Evolutionary conservation across 805 yeast genomes (phyloP), one percentile per base, ranked within the genome.

Genomic region (Kodamaea hsintzibuensis): DNA sequence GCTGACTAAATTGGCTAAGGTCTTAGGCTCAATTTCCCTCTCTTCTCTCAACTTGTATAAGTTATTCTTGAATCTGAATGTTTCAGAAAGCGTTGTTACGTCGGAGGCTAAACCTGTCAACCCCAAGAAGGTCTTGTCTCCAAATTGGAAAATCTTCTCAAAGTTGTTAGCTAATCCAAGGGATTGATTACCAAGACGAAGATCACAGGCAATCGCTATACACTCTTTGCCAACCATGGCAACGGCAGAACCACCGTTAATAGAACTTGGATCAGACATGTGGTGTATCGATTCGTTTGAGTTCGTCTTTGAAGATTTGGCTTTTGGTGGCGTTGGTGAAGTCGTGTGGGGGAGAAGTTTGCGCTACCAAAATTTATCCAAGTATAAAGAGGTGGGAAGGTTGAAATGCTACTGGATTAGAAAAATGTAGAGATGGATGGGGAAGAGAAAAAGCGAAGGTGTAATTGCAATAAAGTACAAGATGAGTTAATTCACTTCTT

Each of bases 211-310:
- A 65, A 95, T 91, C 30, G 98, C 99, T 53, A 95, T 92, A 79
- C 99, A 95, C 62, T 91, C 98, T 68, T 96, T 92, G 64, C 99
- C 99, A 22, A 87, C 87, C 99, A 95, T 95, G 60, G 99, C 99
- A 35, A 96, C 96, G 50, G 96, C 97, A 59, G 96, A 82, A 74
- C 99, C 99, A 75, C 98, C 91, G 68, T 87, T 87, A 61, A 86
- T 80, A 44, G 91, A 84, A 69, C 89, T 84, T 66, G 91, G 91
- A 72, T 87, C 91, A 44, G 90, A 85, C 91, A 86, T 84, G 49
- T 37, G 25, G 25, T 38, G 16, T 8, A 17, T 40, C 25, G 7
- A 5, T 17, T 40, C 12, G 42, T 14, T 38, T 38, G 9, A 17
- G 44, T 40, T 40, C 25, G 17, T 17, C 19, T 40, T 40, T 17